Conservation (phyloP, 164 flowering plant species). For the Taxillus chinensis region DNA sequence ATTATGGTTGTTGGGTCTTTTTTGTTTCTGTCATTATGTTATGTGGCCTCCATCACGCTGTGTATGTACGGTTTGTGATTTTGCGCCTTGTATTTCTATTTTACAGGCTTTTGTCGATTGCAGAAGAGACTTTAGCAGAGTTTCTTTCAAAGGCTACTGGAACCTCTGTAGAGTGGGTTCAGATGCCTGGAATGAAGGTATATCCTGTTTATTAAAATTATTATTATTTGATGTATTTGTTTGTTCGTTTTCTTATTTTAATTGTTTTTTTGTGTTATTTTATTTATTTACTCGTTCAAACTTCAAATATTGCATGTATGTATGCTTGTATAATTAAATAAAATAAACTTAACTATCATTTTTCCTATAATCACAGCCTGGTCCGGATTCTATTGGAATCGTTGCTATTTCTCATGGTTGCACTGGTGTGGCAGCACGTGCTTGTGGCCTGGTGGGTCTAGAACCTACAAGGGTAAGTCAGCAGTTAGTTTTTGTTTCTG, state of each 20-base stretch:
- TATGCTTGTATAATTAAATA: no score
- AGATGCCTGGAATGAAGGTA: constrained; percentile 99
- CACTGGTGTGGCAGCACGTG: constrained; percentile 95
- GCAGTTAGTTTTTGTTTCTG: neutral
- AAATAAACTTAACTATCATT: neutral
- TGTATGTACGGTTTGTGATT: constrained; percentile 13
- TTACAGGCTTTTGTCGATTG: constrained; percentile 81
- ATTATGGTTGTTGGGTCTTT: constrained; percentile 15
- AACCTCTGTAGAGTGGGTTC: constrained; percentile 98
- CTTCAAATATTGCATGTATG: no score
- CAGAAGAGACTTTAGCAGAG: constrained; percentile 96
- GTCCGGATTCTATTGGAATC: constrained; percentile 99
- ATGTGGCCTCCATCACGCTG: constrained; percentile 8
- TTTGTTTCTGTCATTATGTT: constrained; percentile 12
- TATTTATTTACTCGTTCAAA: no score
- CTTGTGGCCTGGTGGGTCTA: constrained; percentile 90
- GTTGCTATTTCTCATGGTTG: constrained; percentile 97
- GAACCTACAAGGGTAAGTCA: constrained; percentile 82
- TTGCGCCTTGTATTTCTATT: constrained; percentile 11
- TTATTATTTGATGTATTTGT: constrained; percentile 1
- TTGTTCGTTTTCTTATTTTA: neutral
- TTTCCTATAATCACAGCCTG: constrained; percentile 54
- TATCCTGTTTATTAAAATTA: neutral
- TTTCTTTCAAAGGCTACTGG: constrained; percentile 96
- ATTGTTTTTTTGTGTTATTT: no score